A percentile compares a stretch with the other conserved stretches of the same genome.
phyloP scores from a whole-genome alignment of 176 grass and related monocot genomes.

The Triticum turgidum region DNA sequence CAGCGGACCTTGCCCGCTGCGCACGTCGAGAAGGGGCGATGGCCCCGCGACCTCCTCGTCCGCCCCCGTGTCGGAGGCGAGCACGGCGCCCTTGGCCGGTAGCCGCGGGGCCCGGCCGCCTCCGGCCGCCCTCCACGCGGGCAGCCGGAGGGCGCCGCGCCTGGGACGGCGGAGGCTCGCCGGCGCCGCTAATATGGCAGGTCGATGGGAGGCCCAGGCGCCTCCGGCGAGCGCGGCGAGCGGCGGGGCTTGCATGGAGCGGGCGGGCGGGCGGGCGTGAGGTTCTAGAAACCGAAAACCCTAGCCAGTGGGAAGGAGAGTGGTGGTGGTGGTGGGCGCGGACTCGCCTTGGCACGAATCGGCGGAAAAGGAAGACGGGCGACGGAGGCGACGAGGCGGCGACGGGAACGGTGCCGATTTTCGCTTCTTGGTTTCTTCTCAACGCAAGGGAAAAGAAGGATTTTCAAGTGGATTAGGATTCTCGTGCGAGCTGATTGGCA shows the following conservation, averaged over 20 bases:
- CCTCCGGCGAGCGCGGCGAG: conserved; percentile 35
- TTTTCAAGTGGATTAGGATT: conserved; percentile 22
- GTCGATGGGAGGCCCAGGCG: conserved; percentile 34
- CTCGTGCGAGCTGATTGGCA: conserved; percentile 5
- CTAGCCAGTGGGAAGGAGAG: conserved; percentile 33
- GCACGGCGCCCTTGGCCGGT: conserved; percentile 56
- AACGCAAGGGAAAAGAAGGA: neutral
- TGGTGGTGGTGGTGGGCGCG: conserved; percentile 19
- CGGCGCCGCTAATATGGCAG: conserved; percentile 38
- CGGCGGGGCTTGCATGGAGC: conserved; percentile 43
- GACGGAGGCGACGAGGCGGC: conserved; percentile 16
- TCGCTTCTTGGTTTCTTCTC: conserved; percentile 14
- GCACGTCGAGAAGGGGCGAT: conserved; percentile 50
- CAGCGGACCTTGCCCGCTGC: conserved; percentile 60
- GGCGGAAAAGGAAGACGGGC: neutral
- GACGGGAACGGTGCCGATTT: conserved; percentile 25
- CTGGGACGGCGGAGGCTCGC: conserved; percentile 32
- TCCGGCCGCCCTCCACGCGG: conserved; percentile 35
- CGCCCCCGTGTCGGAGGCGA: conserved; percentile 82
- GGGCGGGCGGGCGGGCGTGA: conserved; percentile 24
- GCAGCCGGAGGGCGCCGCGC: conserved; percentile 34
- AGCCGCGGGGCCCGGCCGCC: conserved; percentile 23
- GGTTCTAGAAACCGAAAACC: conserved; percentile 46
- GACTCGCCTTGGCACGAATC: conserved; percentile 9
- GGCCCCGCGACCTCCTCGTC: conserved; percentile 76